Percentiles rank a stretch among this genome's conserved stretches.
These are phyloP conservation scores for Logfia minima DNA, from an alignment of 129 eudicot species.

Conservation along the genomic window DNA sequence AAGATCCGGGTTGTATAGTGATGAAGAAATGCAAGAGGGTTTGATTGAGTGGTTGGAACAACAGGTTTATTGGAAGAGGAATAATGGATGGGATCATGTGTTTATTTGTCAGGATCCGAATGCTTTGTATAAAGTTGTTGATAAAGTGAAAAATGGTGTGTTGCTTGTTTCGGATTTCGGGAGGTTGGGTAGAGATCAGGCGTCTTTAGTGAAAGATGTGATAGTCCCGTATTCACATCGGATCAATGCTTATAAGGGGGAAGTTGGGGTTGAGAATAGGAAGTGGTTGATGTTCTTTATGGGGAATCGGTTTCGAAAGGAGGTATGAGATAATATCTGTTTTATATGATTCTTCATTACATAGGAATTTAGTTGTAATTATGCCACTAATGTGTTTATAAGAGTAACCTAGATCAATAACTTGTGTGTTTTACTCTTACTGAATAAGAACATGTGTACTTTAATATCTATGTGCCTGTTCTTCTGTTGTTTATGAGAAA, in stretches of 20 bases:
- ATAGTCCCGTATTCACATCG: constrained; percentile 86
- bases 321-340: constrained; percentile 45
- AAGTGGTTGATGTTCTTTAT: constrained; percentile 80
- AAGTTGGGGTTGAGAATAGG: constrained; percentile 61
- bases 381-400: not conserved
- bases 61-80: constrained; percentile 84
- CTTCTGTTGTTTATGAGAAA: no score
- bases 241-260: constrained; percentile 68
- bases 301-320: constrained; percentile 94
- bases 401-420: not conserved
- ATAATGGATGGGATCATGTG: constrained; percentile 97
- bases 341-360: not conserved
- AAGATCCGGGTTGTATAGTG: constrained; percentile 46
- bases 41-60: constrained; percentile 84
- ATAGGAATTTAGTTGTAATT: constrained; percentile 2
- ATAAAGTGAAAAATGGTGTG: constrained; percentile 81
- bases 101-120: constrained; percentile 94
- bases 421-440: no score
- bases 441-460: no score
- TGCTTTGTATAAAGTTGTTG: constrained; percentile 82
- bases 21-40: constrained; percentile 75
- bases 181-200: constrained; percentile 72
- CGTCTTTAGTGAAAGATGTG: constrained; percentile 84
- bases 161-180: constrained; percentile 95
- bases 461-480: no score